phyloP scores from a whole-genome alignment of 805 yeast species.

The Isabelozyma pseudorhagii region DNA sequence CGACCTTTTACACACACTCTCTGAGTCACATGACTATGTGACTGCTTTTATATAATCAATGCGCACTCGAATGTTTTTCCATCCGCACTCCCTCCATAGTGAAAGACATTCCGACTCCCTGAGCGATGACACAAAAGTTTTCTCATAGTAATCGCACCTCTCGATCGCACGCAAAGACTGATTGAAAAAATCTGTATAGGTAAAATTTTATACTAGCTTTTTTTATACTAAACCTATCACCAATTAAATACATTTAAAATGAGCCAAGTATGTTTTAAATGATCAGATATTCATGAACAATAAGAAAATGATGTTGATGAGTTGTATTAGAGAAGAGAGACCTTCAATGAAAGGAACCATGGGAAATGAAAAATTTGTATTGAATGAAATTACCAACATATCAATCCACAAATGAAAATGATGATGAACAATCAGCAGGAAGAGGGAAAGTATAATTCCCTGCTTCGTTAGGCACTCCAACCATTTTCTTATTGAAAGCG shows the following conservation, averaged over 20 bases:
- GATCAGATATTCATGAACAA: neutral
- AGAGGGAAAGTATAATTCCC: too few species aligned
- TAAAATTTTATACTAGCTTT: neutral
- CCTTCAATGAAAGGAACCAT: neutral
- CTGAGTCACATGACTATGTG: neutral
- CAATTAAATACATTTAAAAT: constrained; percentile 15
- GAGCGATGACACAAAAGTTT: neutral
- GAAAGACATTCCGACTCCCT: neutral
- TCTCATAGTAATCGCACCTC: neutral
- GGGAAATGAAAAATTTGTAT: neutral
- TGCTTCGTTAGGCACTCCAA: neutral
- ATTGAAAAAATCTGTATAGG: neutral
- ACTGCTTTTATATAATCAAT: neutral
- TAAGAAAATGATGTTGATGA: neutral
- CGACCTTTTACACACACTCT: too few species aligned
- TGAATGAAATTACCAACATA: neutral
- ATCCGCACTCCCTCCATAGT: neutral
- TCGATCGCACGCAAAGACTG: neutral
- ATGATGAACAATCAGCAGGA: too few species aligned
- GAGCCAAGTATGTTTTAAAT: constrained; percentile 10
- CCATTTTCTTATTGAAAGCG: neutral
- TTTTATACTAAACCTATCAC: constrained; percentile 8
- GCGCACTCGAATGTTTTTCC: neutral
- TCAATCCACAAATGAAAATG: too few species aligned
- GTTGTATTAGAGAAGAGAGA: too few species aligned